phyloP scores from a whole-genome alignment of 1,284 basidiomycete species.

The Ganoderma sinense region DNA sequence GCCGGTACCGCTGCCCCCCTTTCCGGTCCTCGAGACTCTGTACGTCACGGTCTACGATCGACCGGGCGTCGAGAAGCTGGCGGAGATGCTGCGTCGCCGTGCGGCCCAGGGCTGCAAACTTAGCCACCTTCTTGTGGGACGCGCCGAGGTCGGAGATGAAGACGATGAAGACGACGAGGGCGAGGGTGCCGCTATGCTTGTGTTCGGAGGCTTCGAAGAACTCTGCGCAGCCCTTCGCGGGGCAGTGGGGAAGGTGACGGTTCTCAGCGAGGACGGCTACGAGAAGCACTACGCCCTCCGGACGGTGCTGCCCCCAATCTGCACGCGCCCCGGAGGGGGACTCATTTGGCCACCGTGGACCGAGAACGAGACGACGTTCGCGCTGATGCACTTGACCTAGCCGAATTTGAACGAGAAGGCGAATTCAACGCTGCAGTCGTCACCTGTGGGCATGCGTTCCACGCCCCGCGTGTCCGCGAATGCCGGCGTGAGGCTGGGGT shows the following conservation, averaged over 20 bases:
- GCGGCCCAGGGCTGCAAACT: neutral
- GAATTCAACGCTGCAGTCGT: neutral
- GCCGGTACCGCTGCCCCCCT: neutral
- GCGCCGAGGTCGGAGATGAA: neutral
- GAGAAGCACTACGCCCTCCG: neutral
- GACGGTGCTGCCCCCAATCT: neutral
- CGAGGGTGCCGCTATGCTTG: neutral
- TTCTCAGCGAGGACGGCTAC: conserved; percentile 1
- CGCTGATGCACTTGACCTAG: neutral
- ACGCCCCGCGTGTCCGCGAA: neutral
- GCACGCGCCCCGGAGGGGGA: conserved; percentile 1
- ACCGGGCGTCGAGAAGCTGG: neutral
- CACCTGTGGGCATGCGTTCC: neutral
- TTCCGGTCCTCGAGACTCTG: neutral
- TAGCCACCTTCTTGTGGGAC: neutral
- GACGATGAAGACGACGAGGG: neutral
- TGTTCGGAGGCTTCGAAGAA: neutral
- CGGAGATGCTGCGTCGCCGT: neutral
- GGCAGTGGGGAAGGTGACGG: neutral
- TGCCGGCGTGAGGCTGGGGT: neutral
- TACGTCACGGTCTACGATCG: neutral
- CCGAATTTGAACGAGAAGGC: neutral
- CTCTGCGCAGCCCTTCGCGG: neutral
- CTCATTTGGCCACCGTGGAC: neutral
- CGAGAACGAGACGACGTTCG: conserved; percentile 5